Percentiles rank a stretch among this genome's conserved stretches.
Evolutionary conservation across 345 rosid genomes (phyloP).

Genomic region (Aquilaria malaccensis): DNA sequence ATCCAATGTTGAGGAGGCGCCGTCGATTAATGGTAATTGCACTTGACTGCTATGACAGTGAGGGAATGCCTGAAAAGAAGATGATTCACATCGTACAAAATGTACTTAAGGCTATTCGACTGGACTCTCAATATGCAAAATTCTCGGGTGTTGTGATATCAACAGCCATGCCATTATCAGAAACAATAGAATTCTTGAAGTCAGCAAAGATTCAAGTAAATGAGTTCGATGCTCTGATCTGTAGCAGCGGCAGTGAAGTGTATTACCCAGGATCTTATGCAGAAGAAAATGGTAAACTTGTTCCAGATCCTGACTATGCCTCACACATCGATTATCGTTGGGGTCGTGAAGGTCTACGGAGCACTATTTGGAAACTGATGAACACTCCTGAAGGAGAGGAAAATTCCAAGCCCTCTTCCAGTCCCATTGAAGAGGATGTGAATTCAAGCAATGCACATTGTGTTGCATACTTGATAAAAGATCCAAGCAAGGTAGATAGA

Average conservation of each 20-base stretch:
- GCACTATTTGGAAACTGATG: slow-evolving; percentile 87
- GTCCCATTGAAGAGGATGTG: slow-evolving; percentile 53
- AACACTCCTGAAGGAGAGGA: slow-evolving; percentile 47
- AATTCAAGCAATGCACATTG: slow-evolving; percentile 67
- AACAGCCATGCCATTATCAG: slow-evolving; percentile 76
- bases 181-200: slow-evolving; percentile 48
- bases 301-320: slow-evolving; percentile 81
- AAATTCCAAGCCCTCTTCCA: slow-evolving; percentile 24
- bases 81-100: slow-evolving; percentile 58
- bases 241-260: slow-evolving; percentile 90
- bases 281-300: slow-evolving; percentile 61
- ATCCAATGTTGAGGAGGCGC: slow-evolving; percentile 69
- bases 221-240: slow-evolving; percentile 82
- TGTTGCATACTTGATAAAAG: slow-evolving; percentile 60
- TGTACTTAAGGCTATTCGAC: slow-evolving; percentile 52
- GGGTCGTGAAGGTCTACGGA: slow-evolving; percentile 86
- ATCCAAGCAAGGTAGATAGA: slow-evolving; percentile 48
- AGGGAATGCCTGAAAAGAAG: slow-evolving; percentile 57
- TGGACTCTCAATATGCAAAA: slow-evolving; percentile 51
- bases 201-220: slow-evolving; percentile 60
- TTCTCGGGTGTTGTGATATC: slow-evolving; percentile 70
- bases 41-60: slow-evolving; percentile 63
- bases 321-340: slow-evolving; percentile 85
- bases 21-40: slow-evolving; percentile 69
- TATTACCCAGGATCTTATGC: slow-evolving; percentile 70